These are phyloP conservation scores for Phytophthora sp. DNA, from an alignment of 352 stramenopile genomes.

Conservation along the genomic window DNA sequence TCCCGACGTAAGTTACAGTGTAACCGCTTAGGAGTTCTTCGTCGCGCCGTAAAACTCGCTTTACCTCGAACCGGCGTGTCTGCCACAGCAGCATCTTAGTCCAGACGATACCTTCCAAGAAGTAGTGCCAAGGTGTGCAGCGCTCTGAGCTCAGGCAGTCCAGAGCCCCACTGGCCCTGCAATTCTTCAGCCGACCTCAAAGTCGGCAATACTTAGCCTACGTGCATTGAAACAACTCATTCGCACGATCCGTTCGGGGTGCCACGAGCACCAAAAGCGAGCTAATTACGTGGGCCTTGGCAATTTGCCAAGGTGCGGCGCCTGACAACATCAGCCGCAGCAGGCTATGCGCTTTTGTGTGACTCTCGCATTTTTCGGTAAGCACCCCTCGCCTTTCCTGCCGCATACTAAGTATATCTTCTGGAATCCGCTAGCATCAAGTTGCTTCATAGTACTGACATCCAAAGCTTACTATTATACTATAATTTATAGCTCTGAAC, in stretches of 20 bases:
- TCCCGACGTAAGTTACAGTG: too few relatives aligned
- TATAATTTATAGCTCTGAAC: too few relatives aligned
- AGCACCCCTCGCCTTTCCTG: too few relatives aligned
- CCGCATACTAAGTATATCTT: too few relatives aligned
- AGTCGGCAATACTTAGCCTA: background rate
- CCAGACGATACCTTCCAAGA: conserved; percentile 9
- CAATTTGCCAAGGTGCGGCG: background rate
- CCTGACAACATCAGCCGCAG: too few relatives aligned
- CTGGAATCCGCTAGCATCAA: background rate
- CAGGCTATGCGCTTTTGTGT: conserved; percentile 18
- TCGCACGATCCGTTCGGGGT: conserved; percentile 2
- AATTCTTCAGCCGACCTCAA: conserved; percentile 1
- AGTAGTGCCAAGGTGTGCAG: conserved; percentile 17
- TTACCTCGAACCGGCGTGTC: background rate
- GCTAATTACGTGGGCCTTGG: too few relatives aligned
- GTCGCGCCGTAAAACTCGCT: too few relatives aligned
- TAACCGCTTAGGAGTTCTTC: too few relatives aligned
- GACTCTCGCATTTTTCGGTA: conserved; percentile 17
- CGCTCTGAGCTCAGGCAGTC: background rate
- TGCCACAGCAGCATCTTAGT: conserved; percentile 1
- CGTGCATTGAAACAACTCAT: conserved; percentile 10
- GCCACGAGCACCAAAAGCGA: background rate
- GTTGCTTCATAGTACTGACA: too few relatives aligned
- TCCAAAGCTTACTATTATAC: too few relatives aligned
- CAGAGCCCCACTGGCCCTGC: background rate